Evolutionary conservation across 2,329 filamentous ascomycete species (phyloP).

Genomic region (Paecilomyces formosus): DNA sequence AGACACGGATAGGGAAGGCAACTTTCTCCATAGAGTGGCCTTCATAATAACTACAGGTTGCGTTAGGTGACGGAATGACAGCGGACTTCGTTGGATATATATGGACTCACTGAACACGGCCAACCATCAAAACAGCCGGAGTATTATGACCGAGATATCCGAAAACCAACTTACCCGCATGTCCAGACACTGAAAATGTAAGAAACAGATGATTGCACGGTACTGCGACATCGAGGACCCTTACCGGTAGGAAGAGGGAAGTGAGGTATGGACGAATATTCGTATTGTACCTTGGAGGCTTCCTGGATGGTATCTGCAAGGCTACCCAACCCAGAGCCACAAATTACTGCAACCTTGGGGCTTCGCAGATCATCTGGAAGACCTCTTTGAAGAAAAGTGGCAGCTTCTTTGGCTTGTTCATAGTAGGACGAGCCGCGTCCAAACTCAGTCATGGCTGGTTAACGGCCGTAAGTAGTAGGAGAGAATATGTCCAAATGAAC

Average conservation of each 20-base stretch:
- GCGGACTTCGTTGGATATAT: slow-evolving; percentile 1
- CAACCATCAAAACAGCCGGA: slow-evolving; percentile 57
- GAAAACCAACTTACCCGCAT: slow-evolving; percentile 60
- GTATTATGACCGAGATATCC: slow-evolving; percentile 49
- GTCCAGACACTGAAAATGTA: slow-evolving; percentile 42
- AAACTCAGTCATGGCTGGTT: neutral
- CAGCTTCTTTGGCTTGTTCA: slow-evolving; percentile 41
- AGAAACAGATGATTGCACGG: slow-evolving; percentile 4
- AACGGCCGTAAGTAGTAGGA: neutral
- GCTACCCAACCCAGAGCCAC: slow-evolving; percentile 57
- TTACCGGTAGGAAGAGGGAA: slow-evolving; percentile 55
- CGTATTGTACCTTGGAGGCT: slow-evolving; percentile 44
- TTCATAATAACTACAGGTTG: slow-evolving; percentile 53
- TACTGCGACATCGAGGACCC: neutral
- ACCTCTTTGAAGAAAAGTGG: slow-evolving; percentile 40
- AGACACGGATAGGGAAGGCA: slow-evolving; percentile 58
- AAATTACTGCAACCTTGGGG: slow-evolving; percentile 56
- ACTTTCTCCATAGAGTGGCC: slow-evolving; percentile 56
- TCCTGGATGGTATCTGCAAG: slow-evolving; percentile 50
- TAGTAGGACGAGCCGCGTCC: slow-evolving; percentile 3
- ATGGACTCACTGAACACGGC: slow-evolving; percentile 54
- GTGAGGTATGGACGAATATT: slow-evolving; percentile 54
- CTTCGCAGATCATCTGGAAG: slow-evolving; percentile 45
- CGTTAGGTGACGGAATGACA: neutral
- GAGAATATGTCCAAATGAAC: neutral